phyloP scores from a whole-genome alignment of 108 stramenopile genomes.

The Epipyxis sp. region DNA sequence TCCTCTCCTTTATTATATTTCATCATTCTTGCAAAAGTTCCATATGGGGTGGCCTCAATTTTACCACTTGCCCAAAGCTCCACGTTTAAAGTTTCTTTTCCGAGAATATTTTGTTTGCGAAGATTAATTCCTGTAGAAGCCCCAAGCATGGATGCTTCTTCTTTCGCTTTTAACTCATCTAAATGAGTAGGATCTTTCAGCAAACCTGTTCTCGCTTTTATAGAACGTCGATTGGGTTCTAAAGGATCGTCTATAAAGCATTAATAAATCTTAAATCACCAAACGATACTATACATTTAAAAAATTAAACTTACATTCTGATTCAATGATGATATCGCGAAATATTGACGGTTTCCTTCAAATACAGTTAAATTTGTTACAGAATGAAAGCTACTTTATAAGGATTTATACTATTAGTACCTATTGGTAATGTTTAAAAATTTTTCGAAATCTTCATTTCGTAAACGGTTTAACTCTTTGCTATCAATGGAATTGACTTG shows the following conservation, averaged over 20 bases:
- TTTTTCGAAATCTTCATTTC: constrained; percentile 40
- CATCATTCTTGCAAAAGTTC: constrained; percentile 53
- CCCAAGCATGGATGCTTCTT: background rate
- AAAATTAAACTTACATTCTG: constrained; percentile 46
- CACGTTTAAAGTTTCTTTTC: constrained; percentile 36
- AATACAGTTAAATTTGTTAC: too few species aligned
- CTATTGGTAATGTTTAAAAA: constrained; percentile 47
- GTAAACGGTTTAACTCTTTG: constrained; percentile 27
- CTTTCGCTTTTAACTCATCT: constrained; percentile 13
- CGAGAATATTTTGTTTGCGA: background rate
- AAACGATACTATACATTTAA: background rate
- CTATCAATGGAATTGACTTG: background rate
- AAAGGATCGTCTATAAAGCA: too few species aligned
- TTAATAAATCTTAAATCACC: constrained; percentile 30
- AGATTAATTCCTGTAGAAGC: background rate
- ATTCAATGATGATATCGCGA: constrained; percentile 55
- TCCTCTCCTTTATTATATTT: too few species aligned
- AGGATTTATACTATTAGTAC: too few species aligned
- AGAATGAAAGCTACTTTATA: too few species aligned
- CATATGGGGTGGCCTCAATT: constrained; percentile 55
- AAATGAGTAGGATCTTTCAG: constrained; percentile 13
- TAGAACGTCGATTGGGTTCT: constrained; percentile 19
- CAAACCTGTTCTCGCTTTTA: constrained; percentile 18
- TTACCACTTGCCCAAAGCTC: constrained; percentile 48
- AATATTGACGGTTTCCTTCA: constrained; percentile 51